Evolutionary conservation across 345 rosid species (phyloP).

Genomic region (Trapa bicornis): DNA sequence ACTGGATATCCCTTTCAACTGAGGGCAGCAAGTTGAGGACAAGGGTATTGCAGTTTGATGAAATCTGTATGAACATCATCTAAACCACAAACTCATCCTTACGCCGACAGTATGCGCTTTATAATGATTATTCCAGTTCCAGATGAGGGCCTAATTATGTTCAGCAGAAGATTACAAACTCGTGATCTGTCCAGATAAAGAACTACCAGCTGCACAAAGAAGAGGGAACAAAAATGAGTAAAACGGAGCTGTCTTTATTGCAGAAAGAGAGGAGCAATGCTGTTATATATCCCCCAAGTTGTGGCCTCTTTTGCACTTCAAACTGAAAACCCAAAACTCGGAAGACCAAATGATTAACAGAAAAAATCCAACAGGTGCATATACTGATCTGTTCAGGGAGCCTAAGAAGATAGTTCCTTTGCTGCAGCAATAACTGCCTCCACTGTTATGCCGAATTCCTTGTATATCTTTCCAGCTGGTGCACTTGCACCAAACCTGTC

Average conservation of each 20-base stretch:
- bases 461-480: slow-evolving; percentile 70
- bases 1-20: background rate
- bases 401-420: slow-evolving; percentile 29
- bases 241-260: slow-evolving; percentile 16
- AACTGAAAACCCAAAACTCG: background rate
- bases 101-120: background rate
- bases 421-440: slow-evolving; percentile 79
- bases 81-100: slow-evolving; percentile 13
- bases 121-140: background rate
- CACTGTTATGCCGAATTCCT: slow-evolving; percentile 60
- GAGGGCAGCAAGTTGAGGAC: background rate
- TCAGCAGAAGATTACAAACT: slow-evolving; percentile 17
- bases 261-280: slow-evolving; percentile 15
- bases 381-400: background rate
- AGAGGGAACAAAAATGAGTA: slow-evolving; percentile 1
- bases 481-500: slow-evolving; percentile 94
- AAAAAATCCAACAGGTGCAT: background rate
- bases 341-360: background rate
- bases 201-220: slow-evolving; percentile 15
- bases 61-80: slow-evolving; percentile 9
- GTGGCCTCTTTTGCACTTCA: background rate
- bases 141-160: background rate
- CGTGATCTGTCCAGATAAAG: slow-evolving; percentile 9
- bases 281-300: slow-evolving; percentile 3
- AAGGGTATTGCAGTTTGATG: slow-evolving; percentile 7